Base-by-base conservation (phyloP, 148 eudicot genomes). In the Simmondsia chinensis region DNA sequence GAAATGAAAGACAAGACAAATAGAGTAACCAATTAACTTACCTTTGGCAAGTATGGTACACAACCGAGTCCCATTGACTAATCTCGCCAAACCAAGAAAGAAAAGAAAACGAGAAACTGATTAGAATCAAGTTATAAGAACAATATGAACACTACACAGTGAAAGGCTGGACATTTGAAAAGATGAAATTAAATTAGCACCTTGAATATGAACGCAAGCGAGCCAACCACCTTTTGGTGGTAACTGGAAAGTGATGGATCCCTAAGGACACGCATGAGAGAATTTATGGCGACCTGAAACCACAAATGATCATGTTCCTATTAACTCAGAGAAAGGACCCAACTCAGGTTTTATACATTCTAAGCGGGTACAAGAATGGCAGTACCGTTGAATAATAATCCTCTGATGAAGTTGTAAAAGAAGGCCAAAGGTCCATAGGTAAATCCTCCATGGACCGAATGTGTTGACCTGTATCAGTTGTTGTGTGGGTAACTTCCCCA, bases 51-150 rank as follows among this genome's bases (percentile, higher is more conserved):
- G 72, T 85, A 91, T 20, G 94, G 95, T 29, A 91, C 94, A 50
- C 95, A 91, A 28, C 83, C 95, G 54, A 91, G 99, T 46, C 94
- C 88, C 99, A 91, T 85, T 22, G 95, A 76, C 99, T 91, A 48
- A 46, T 46, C 66, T 74, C 68, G 65, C 69, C 57, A 57, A 64
- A 64, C 20, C 12, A 43, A 5, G 11, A 37, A 40, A 48, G 10
- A 29, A 34, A 39, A 46, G 14, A 41, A 49, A 52, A 13, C 1
- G 42, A 42, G 5, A 23, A 26, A 33, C n/a, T n/a, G n/a, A 11
- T 33, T 21, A 21, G 30, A n/a, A n/a, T 46, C 15, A 69, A 43
- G 29, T 32, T 30, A 35, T 7, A 33, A 36, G 20, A 25, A n/a
- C n/a, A n/a, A n/a, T n/a, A n/a, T n/a, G n/a, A n/a, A n/a, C n/a